A percentile compares a stretch with the other conserved stretches of the same genome.
These are phyloP conservation scores for Penicillium alfredii DNA, from an alignment of 495 filamentous ascomycete genomes.

Conservation along the genomic window DNA sequence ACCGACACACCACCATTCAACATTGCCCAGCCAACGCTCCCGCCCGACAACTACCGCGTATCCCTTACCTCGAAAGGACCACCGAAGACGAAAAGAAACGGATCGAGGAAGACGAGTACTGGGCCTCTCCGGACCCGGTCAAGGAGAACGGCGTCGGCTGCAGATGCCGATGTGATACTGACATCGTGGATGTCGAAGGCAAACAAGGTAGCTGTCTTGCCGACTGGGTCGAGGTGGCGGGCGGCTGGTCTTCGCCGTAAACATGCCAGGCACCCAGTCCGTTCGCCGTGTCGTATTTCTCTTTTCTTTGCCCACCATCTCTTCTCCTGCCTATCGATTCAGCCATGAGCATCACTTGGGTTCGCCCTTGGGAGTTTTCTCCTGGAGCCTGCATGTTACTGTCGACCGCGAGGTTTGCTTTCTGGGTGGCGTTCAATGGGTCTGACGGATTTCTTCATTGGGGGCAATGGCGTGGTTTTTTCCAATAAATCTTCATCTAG, in stretches of 20 bases:
- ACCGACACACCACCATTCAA: constrained; percentile 97
- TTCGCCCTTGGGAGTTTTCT: constrained; percentile 32
- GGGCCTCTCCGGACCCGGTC: constrained; percentile 76
- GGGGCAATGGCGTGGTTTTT: constrained; percentile 35
- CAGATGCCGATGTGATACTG: constrained; percentile 95
- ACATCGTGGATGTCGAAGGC: constrained; percentile 94
- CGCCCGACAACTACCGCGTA: constrained; percentile 73
- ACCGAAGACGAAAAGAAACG: constrained; percentile 81
- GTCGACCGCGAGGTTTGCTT: constrained; percentile 30
- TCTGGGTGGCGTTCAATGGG: constrained; percentile 43
- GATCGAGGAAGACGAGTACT: constrained; percentile 93
- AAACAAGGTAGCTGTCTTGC: constrained; percentile 91
- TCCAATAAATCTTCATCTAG: constrained; percentile 38
- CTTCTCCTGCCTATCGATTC: constrained; percentile 31
- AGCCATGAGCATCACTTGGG: constrained; percentile 34
- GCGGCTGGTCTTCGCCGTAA: constrained; percentile 79
- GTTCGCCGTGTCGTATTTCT: constrained; percentile 31
- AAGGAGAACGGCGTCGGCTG: constrained; percentile 98
- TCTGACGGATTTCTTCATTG: constrained; percentile 36
- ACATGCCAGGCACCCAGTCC: constrained; percentile 12
- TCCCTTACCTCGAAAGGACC: constrained; percentile 78
- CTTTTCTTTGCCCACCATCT: constrained; percentile 23
- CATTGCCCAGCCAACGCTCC: constrained; percentile 97
- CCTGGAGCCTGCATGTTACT: constrained; percentile 36
- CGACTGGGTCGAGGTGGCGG: constrained; percentile 97